Evolutionary conservation across 2,329 filamentous ascomycete species (phyloP), one percentile per base, ranked within the genome.

Genomic region (Alternaria brassicicola): DNA sequence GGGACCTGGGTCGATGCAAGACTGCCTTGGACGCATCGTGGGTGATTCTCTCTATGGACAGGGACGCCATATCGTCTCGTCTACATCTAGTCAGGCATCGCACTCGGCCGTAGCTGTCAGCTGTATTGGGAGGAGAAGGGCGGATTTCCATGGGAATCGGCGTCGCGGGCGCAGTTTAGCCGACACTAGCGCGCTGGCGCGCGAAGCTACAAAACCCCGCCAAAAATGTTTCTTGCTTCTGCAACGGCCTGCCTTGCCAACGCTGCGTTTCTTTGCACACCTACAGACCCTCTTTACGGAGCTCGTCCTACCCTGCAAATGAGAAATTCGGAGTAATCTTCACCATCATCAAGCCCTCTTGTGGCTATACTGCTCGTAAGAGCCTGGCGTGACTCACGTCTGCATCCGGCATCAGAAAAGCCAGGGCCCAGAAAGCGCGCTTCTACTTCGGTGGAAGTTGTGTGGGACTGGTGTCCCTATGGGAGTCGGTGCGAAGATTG

Each of bases 251-350:
- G 88, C 90, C 90, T 89, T 86, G 85, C 87, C 89, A 93, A 91
- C 86, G 91, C 91, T 90, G 90, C 90, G 90, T 93, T 93, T 93
- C 91, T 92, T 93, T 93, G 91, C 91, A 89, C 89, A 89, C 91
- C 86, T 87, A 91, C 82, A 79, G 81, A 84, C 80, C 67, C 69
- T 74, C 70, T 64, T 66, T 50, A 62, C 57, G 54, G 57, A 69
- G 68, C 30, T 54, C 57, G 73, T 77, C 69, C 58, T 42, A 63
- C 53, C 63, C 79, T 81, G 91, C 92, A 93, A 92, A 92, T 93
- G 91, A 92, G 91, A 95, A 95, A 95, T 94, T 95, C 91, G 91
- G 92, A 95, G 92, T 90, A 95, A 88, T 93, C 90, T 93, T 92
- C 91, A 92, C 78, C 74, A 78, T 36, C n/a, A 81, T 76, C 80